Conservation (phyloP, 2,329 filamentous ascomycete species). For the Thermomyces lanuginosus region DNA sequence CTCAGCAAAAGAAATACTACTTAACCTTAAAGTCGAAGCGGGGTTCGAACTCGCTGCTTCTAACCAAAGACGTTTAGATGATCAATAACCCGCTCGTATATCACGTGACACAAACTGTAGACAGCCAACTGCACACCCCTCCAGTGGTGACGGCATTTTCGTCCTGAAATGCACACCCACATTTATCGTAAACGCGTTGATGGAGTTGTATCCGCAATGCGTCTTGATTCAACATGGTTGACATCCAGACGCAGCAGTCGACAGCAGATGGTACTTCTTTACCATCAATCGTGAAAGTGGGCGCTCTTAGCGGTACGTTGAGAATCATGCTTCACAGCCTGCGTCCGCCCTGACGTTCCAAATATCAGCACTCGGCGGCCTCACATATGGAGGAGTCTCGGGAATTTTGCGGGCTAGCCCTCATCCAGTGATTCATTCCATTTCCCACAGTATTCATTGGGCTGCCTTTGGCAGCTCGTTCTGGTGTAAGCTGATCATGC, state of each 20-base stretch:
- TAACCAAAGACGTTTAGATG: no score
- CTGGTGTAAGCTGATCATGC: constrained; percentile 59
- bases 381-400: constrained; percentile 49
- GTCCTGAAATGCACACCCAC: no score
- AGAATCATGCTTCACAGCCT: constrained; percentile 5
- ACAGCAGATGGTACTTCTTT: constrained; percentile 10
- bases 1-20: no score
- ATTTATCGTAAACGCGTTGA: no score
- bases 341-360: not conserved
- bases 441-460: constrained; percentile 63
- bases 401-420: constrained; percentile 53
- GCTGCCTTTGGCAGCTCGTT: constrained; percentile 61
- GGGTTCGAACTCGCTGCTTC: no score
- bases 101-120: no score
- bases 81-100: no score
- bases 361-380: constrained; percentile 40
- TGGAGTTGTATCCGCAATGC: not conserved
- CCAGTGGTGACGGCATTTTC: no score
- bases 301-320: constrained; percentile 40
- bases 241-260: constrained; percentile 8
- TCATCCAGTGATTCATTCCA: constrained; percentile 51
- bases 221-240: constrained; percentile 14
- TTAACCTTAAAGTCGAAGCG: no score
- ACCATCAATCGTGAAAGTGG: constrained; percentile 39
- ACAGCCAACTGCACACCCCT: no score